phyloP scores from a whole-genome alignment of 2,329 filamentous ascomycete genomes.

The Beauveria asiatica region DNA sequence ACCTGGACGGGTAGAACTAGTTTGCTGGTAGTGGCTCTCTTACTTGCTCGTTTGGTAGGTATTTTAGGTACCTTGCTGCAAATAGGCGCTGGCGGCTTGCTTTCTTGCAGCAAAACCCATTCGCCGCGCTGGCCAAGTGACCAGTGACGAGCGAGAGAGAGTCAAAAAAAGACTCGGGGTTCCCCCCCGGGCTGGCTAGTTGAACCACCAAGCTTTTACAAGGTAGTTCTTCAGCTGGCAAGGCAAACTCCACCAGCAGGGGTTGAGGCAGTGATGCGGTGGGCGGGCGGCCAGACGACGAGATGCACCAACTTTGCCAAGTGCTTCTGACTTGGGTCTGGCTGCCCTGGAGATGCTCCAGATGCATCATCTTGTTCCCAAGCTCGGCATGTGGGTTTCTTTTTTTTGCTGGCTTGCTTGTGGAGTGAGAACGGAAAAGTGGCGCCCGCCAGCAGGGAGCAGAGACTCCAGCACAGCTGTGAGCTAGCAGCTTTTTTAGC shows the following conservation, averaged over 20 bases:
- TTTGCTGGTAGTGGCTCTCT: too few relatives aligned
- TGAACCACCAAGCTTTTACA: background rate
- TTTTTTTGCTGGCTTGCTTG: background rate
- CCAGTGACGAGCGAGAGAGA: background rate
- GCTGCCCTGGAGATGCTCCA: conserved; percentile 4
- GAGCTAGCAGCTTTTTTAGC: too few relatives aligned
- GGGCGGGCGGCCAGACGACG: background rate
- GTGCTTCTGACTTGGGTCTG: too few relatives aligned
- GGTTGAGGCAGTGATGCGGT: background rate
- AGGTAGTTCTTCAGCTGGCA: conserved; percentile 5
- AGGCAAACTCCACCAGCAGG: background rate
- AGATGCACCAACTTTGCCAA: too few relatives aligned
- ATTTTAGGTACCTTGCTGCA: background rate
- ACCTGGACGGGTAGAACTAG: too few relatives aligned
- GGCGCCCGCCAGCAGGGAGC: too few relatives aligned
- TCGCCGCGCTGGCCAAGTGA: background rate
- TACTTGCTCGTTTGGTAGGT: too few relatives aligned
- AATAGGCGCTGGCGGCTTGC: conserved; percentile 1
- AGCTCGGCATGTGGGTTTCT: background rate
- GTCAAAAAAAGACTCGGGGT: background rate
- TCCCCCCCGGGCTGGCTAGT: too few relatives aligned
- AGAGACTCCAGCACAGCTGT: too few relatives aligned
- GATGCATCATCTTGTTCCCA: background rate
- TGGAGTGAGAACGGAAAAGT: too few relatives aligned
- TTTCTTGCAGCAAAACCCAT: background rate